Evolutionary conservation across 164 flowering plant species (phyloP).

Genomic region (Annona cherimola): DNA sequence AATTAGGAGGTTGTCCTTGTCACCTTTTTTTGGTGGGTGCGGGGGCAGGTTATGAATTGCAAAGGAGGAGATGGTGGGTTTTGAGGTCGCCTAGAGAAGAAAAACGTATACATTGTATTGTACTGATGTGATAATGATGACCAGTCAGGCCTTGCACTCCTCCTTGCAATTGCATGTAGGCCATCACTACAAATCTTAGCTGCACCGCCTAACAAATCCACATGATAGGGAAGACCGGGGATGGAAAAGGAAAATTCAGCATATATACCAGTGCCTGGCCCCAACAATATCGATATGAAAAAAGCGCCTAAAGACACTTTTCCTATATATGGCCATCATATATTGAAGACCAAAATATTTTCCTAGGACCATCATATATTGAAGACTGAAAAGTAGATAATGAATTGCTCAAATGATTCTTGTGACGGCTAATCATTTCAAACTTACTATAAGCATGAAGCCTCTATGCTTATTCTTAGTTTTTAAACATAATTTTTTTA

Average conservation of each 20-base stretch:
- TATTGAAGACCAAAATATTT: too few relatives aligned
- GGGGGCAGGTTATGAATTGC: not conserved
- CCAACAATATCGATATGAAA: not conserved
- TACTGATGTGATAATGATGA: not conserved
- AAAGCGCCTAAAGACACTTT: not conserved
- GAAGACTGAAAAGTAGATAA: too few relatives aligned
- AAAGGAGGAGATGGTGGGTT: not conserved
- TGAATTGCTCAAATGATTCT: not conserved
- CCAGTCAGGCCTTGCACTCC: not conserved
- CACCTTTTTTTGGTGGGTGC: constrained; percentile 6
- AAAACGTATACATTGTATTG: not conserved
- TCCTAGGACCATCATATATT: too few relatives aligned
- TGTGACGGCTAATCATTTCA: too few relatives aligned
- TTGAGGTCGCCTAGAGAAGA: not conserved
- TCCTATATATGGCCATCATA: not conserved
- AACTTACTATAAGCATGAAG: too few relatives aligned
- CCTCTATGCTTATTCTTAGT: too few relatives aligned
- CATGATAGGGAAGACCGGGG: not conserved
- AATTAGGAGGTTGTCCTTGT: constrained; percentile 8
- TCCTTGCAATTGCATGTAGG: not conserved
- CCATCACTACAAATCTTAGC: constrained; percentile 4
- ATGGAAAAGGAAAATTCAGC: not conserved
- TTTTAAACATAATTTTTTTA: too few relatives aligned
- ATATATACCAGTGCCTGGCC: not conserved
- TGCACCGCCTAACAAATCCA: constrained; percentile 6